Evolutionary conservation across 2,329 filamentous ascomycete genomes (phyloP), one percentile per base, ranked within the genome.

Genomic region (Penicillium sp.): DNA sequence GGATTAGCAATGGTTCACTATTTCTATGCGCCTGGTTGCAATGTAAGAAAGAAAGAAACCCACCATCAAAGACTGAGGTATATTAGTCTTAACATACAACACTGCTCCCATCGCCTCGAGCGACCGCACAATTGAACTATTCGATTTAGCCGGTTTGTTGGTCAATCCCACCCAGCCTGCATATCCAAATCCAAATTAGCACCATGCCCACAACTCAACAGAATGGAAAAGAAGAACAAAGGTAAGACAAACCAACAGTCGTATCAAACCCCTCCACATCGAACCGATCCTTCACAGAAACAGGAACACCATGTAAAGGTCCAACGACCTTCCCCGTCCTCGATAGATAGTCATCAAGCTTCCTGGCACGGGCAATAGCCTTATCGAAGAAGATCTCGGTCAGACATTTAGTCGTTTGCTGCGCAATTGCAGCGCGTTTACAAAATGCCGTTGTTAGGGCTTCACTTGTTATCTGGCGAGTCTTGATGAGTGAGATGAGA

Each of bases 251-350:
- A 64, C 62, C 61, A 54, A 64, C 50, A 2, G 60, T 63, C 8
- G 60, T 61, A 50, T 65, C 62, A 31, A 56, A 35, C 3, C 59
- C 61, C 41, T 62, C 47, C 8, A 64, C 52, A 50, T 87, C 78
- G 72, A 88, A 84, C 61, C 84, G 83, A 68, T 89, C 86, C 61
- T 89, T 89, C 39, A 89, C 75, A 0, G 83, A 81, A 38, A 77
- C 67, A 1, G 69, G 66, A 12, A 75, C 54, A 64, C 83, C 86
- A 64, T 89, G 86, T 1, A 89, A 74, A 2, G 85, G 84, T 0
- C 86, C 86, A 31, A 77, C 68, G 0, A 75, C 65, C 53, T 72
- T 68, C 9, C 77, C 75, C 1, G 75, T 77, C 28, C 59, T 58
- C n/a, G 68, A 66, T 1, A 80, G 56, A 50, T 81, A 66, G n/a